Evolutionary conservation across 225 moss, liverwort and hornwort species (phyloP).

Genomic region (Sphagnum contortum): DNA sequence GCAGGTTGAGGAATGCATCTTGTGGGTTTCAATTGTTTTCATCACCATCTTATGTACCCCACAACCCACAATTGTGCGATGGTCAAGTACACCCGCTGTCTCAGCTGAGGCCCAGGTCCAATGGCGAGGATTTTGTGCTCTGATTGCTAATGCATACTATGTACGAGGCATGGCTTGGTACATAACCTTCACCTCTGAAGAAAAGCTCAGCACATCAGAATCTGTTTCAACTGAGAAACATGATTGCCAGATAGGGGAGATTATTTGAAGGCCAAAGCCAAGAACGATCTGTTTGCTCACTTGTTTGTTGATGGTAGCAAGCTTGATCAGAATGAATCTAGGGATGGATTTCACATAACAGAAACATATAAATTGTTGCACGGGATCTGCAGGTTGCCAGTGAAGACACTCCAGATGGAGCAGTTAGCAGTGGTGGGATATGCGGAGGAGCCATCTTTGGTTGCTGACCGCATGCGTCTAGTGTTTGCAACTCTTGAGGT

Average conservation of each 20-base stretch:
- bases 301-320: no score
- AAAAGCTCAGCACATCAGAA: no score
- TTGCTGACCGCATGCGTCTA: conserved; percentile 87
- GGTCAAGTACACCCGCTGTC: conserved; percentile 54
- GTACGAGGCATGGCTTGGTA: conserved; percentile 64
- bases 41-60: conserved; percentile 59
- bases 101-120: conserved; percentile 54
- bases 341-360: no score
- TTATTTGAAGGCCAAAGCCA: no score
- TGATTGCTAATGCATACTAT: conserved; percentile 85
- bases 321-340: no score
- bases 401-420: conserved; percentile 86
- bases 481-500: conserved; percentile 86
- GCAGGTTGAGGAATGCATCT: conserved; percentile 54
- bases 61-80: conserved; percentile 47
- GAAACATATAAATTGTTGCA: neutral
- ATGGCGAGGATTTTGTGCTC: conserved; percentile 77
- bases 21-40: conserved; percentile 54
- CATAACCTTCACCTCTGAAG: neutral
- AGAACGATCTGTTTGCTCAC: no score
- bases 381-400: conserved; percentile 49
- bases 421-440: conserved; percentile 73
- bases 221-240: no score
- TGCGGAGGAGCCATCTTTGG: conserved; percentile 74
- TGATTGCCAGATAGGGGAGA: no score